phyloP scores from a whole-genome alignment of 169 alveolate genomes.

The Cryptosporidium tyzzeri region DNA sequence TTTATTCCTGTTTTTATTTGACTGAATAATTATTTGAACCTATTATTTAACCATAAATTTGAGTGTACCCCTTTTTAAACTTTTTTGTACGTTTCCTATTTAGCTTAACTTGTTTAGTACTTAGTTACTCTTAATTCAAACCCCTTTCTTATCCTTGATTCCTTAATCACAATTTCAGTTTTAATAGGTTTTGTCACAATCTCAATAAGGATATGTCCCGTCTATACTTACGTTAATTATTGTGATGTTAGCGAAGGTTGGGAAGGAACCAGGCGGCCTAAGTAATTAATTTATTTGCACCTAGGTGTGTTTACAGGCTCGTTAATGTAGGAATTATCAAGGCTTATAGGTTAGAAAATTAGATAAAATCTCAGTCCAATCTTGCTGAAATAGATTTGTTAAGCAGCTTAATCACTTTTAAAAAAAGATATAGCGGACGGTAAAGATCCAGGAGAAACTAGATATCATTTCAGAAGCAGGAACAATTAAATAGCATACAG shows the following conservation, averaged over 20 bases:
- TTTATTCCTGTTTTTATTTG: not conserved
- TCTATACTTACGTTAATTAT: not conserved
- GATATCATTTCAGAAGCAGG: too few species aligned
- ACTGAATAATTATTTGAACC: not conserved
- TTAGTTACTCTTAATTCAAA: not conserved
- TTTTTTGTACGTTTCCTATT: not conserved
- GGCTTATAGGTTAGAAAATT: too few species aligned
- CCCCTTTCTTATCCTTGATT: slow-evolving; percentile 3
- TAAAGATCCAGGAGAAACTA: too few species aligned
- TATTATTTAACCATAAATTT: not conserved
- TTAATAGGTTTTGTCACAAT: not conserved
- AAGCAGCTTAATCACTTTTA: too few species aligned
- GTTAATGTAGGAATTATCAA: not conserved
- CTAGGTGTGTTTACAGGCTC: not conserved
- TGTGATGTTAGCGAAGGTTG: not conserved
- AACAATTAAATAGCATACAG: not conserved
- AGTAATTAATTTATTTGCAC: not conserved
- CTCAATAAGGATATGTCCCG: slow-evolving; percentile 5
- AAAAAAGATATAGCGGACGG: not conserved
- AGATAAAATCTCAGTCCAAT: not conserved
- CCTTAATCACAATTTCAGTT: not conserved
- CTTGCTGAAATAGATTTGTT: not conserved
- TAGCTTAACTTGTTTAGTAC: not conserved
- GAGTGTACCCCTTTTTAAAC: not conserved
- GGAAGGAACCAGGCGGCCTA: slow-evolving; percentile 13